These are phyloP conservation scores for Tolypocladium pustulatum DNA, from an alignment of 2,329 filamentous ascomycete species.

Conservation along the genomic window DNA sequence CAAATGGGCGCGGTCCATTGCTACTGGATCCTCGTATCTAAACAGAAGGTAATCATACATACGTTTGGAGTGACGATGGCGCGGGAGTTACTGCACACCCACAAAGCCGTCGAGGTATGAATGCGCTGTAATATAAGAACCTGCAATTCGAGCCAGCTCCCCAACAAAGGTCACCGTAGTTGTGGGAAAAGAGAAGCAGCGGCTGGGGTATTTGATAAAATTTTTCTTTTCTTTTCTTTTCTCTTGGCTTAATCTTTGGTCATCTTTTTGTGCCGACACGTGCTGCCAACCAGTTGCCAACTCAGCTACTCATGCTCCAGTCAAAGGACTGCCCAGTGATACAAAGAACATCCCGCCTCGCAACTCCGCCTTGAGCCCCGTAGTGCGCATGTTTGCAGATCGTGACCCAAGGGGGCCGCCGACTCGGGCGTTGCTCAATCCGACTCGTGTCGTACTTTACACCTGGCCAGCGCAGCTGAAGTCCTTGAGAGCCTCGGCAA, in stretches of 20 bases:
- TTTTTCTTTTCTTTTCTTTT: background rate
- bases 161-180: background rate
- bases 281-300: background rate
- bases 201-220: background rate
- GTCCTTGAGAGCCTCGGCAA: slow-evolving; percentile 73
- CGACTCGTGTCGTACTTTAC: slow-evolving; percentile 12
- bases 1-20: background rate
- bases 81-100: background rate
- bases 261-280: background rate
- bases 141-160: background rate
- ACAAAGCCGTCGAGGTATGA: background rate
- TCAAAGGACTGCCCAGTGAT: background rate
- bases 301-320: background rate
- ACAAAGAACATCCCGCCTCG: background rate
- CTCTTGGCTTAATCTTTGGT: background rate
- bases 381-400: background rate
- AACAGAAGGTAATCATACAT: background rate
- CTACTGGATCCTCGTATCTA: background rate
- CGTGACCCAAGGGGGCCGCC: background rate
- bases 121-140: background rate
- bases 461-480: slow-evolving; percentile 54
- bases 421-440: background rate
- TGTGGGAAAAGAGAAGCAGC: too few species aligned
- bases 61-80: background rate
- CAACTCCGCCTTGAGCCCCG: background rate